These are phyloP conservation scores for Carex myosuroides DNA, from an alignment of 176 grass and related monocot genomes.

Conservation along the genomic window DNA sequence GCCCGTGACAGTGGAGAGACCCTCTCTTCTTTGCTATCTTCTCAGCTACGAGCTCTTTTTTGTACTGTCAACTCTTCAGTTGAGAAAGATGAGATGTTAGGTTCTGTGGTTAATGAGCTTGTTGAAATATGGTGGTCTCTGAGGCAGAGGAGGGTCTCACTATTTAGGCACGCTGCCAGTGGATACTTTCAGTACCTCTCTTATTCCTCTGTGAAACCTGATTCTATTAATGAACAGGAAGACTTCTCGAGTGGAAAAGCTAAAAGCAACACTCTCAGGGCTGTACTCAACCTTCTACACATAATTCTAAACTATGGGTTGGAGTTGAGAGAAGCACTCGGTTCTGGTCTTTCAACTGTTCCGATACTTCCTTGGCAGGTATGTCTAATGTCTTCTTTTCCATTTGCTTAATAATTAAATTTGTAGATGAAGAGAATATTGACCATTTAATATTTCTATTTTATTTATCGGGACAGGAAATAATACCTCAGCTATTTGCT, in stretches of 20 bases:
- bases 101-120: constrained; percentile 47
- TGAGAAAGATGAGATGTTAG: constrained; percentile 31
- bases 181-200: constrained; percentile 89
- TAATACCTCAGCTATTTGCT: constrained; percentile 96
- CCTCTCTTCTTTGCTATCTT: constrained; percentile 46
- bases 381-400: constrained; percentile 1
- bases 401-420: background rate
- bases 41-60: constrained; percentile 61
- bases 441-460: background rate
- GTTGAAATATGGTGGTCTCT: constrained; percentile 69
- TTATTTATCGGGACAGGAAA: constrained; percentile 56
- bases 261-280: constrained; percentile 61
- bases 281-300: constrained; percentile 73
- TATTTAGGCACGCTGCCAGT: constrained; percentile 78
- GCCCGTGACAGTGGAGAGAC: constrained; percentile 46
- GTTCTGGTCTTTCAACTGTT: constrained; percentile 61
- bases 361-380: constrained; percentile 91
- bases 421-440: background rate
- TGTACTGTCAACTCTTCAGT: constrained; percentile 31
- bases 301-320: constrained; percentile 85
- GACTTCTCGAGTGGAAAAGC: constrained; percentile 54
- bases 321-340: constrained; percentile 71
- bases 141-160: constrained; percentile 69
- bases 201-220: constrained; percentile 59
- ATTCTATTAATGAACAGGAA: constrained; percentile 29